phyloP scores from a whole-genome alignment of 2,329 filamentous ascomycete genomes.

The Cercospora sojina region DNA sequence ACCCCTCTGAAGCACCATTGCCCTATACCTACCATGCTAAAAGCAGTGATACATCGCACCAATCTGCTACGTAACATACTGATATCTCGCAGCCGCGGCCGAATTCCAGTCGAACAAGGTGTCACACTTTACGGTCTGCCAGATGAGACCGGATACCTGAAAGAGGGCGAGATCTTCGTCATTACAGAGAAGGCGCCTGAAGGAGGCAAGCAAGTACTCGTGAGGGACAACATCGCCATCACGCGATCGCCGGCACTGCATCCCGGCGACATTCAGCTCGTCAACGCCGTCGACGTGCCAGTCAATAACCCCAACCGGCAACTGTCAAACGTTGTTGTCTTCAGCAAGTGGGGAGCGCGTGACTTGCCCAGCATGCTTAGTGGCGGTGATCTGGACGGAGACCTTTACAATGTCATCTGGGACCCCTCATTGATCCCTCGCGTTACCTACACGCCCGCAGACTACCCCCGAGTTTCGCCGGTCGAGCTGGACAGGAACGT shows the following conservation, averaged over 20 bases:
- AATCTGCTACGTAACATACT: background rate
- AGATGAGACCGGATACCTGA: slow-evolving; percentile 71
- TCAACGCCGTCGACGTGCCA: slow-evolving; percentile 60
- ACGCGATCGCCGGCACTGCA: slow-evolving; percentile 80
- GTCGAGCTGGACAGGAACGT: slow-evolving; percentile 63
- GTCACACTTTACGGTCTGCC: slow-evolving; percentile 80
- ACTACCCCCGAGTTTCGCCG: slow-evolving; percentile 63
- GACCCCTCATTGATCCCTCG: slow-evolving; percentile 55
- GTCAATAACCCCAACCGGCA: slow-evolving; percentile 58
- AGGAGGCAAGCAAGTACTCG: slow-evolving; percentile 34
- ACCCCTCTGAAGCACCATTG: too few relatives aligned
- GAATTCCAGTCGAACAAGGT: slow-evolving; percentile 69
- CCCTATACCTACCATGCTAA: too few relatives aligned
- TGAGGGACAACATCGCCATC: slow-evolving; percentile 56
- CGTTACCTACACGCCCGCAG: slow-evolving; percentile 57
- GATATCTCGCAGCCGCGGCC: slow-evolving; percentile 43
- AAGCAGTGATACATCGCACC: too few relatives aligned
- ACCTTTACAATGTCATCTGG: slow-evolving; percentile 66
- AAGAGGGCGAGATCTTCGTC: slow-evolving; percentile 68
- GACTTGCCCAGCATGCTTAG: slow-evolving; percentile 77
- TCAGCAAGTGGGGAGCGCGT: slow-evolving; percentile 67
- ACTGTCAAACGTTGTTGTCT: slow-evolving; percentile 73
- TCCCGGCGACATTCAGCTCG: slow-evolving; percentile 74
- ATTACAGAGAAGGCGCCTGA: slow-evolving; percentile 49
- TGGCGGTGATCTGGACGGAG: slow-evolving; percentile 81